A percentile compares a stretch with the other conserved stretches of the same genome.
These are phyloP conservation scores for Candida qinlingensis DNA, from an alignment of 805 yeast genomes.

Conservation along the genomic window DNA sequence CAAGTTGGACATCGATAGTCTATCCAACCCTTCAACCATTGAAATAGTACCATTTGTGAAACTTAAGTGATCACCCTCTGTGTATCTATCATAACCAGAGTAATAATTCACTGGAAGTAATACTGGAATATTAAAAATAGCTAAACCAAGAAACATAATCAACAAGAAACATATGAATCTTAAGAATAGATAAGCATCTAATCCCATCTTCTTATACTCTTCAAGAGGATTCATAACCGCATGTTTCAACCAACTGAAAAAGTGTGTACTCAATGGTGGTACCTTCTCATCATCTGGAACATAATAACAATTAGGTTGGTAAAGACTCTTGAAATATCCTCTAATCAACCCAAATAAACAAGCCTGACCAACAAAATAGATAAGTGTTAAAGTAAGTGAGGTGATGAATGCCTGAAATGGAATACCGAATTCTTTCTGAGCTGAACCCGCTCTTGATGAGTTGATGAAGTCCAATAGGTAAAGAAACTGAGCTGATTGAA, in stretches of 20 bases:
- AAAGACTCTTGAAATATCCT: conserved; percentile 34
- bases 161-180: conserved; percentile 52
- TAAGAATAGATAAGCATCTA: conserved; percentile 72
- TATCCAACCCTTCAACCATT: conserved; percentile 49
- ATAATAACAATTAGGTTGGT: conserved; percentile 49
- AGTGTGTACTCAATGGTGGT: conserved; percentile 34
- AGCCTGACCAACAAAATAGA: conserved; percentile 51
- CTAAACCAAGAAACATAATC: conserved; percentile 45
- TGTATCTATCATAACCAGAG: conserved; percentile 25
- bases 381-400: conserved; percentile 48
- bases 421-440: conserved; percentile 54
- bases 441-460: conserved; percentile 52
- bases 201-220: conserved; percentile 47
- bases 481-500: conserved; percentile 19
- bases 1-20: conserved; percentile 66
- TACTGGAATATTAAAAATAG: conserved; percentile 50
- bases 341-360: conserved; percentile 35
- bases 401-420: conserved; percentile 51
- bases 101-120: conserved; percentile 57
- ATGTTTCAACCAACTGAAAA: conserved; percentile 54
- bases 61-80: conserved; percentile 12
- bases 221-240: conserved; percentile 35
- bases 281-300: conserved; percentile 35
- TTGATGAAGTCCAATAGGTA: conserved; percentile 35
- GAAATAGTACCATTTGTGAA: conserved; percentile 23